A percentile compares a stretch with the other conserved stretches of the same genome.
These are phyloP conservation scores for Crassisporium funariophilum DNA, from an alignment of 768 basidiomycete genomes.

Conservation along the genomic window DNA sequence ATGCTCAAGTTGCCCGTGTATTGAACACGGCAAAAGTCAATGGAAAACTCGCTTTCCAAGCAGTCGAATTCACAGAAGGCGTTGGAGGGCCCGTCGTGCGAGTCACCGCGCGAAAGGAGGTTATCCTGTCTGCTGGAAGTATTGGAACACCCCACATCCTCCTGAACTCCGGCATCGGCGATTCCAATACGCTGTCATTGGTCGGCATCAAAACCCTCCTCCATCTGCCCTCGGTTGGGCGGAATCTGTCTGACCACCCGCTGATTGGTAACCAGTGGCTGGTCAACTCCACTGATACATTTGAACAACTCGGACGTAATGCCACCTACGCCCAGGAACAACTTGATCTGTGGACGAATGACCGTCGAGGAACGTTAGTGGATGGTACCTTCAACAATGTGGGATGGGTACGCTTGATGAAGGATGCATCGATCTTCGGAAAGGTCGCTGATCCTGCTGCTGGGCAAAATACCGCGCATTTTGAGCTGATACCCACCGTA, in stretches of 20 bases:
- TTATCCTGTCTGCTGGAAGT: constrained; percentile 40
- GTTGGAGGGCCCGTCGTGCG: not conserved
- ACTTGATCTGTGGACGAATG: constrained; percentile 29
- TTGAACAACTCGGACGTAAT: constrained; percentile 27
- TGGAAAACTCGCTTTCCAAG: constrained; percentile 17
- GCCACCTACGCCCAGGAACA: constrained; percentile 15
- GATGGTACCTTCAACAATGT: constrained; percentile 20
- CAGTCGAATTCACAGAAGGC: constrained; percentile 21
- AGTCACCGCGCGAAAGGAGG: constrained; percentile 26
- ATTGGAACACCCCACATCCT: constrained; percentile 38
- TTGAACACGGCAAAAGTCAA: constrained; percentile 12
- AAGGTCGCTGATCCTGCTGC: constrained; percentile 34
- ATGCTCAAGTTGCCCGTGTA: constrained; percentile 25
- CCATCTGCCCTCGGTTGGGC: constrained; percentile 37
- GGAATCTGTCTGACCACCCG: constrained; percentile 34
- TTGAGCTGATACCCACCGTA: constrained; percentile 36
- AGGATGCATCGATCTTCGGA: constrained; percentile 30
- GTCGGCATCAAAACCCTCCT: constrained; percentile 28
- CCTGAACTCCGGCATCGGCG: constrained; percentile 35
- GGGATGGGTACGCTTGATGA: constrained; percentile 31
- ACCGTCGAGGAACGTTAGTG: constrained; percentile 24
- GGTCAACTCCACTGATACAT: constrained; percentile 28
- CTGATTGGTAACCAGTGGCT: constrained; percentile 19
- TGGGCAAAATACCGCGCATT: constrained; percentile 37
- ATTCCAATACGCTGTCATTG: constrained; percentile 18